Percentiles rank a stretch among this genome's conserved stretches.
Conservation (phyloP, 805 yeast species). For the Metschnikowia proteae region DNA sequence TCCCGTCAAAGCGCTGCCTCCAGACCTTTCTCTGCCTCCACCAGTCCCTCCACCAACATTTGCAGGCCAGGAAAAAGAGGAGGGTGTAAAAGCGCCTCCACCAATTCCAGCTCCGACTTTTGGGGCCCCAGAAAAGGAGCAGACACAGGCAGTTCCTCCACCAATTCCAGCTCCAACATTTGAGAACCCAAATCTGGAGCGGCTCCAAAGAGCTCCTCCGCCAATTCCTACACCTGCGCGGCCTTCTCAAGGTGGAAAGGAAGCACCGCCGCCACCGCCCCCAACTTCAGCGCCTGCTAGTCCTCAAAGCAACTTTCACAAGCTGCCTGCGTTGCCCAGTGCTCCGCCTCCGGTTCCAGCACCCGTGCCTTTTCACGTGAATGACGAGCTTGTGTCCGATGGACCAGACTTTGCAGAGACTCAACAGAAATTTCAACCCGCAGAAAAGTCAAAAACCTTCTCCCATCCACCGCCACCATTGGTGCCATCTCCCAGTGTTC, state of each 20-base stretch:
- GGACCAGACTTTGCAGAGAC: conserved; percentile 7
- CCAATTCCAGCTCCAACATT: conserved; percentile 18
- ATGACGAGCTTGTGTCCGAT: conserved; percentile 13
- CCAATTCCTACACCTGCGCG: conserved; percentile 15
- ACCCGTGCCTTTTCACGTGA: conserved; percentile 3
- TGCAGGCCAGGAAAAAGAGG: background rate
- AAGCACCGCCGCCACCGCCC: conserved; percentile 13
- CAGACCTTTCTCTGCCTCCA: background rate
- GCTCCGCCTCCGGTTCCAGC: conserved; percentile 10
- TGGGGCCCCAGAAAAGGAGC: conserved; percentile 12
- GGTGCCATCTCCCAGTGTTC: conserved; percentile 10
- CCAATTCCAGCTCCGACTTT: conserved; percentile 19
- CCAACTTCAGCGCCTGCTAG: conserved; percentile 6
- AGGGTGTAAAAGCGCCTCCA: background rate
- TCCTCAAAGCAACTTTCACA: background rate
- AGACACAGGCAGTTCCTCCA: conserved; percentile 1
- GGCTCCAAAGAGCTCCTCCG: conserved; percentile 9
- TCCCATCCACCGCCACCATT: conserved; percentile 17
- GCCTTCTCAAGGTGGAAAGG: conserved; percentile 6
- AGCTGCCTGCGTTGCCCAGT: conserved; percentile 9
- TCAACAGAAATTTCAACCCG: background rate
- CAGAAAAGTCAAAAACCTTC: conserved; percentile 8
- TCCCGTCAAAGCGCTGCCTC: background rate
- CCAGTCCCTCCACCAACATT: background rate
- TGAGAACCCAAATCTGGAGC: conserved; percentile 12